These are phyloP conservation scores for Fraxinus nigra DNA, from an alignment of 305 asterid species.

Conservation along the genomic window DNA sequence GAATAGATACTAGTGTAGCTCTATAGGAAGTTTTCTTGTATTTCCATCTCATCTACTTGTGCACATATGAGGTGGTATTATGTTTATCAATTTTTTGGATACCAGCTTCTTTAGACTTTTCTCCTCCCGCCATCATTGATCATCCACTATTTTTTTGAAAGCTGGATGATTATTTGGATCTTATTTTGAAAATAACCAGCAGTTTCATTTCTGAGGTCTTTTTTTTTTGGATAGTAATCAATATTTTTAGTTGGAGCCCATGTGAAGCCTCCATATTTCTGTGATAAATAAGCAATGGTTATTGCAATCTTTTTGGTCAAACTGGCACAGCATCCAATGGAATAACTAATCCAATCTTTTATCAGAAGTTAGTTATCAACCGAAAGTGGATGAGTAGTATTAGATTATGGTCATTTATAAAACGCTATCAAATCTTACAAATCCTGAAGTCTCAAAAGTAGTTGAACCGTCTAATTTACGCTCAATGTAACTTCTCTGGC, in stretches of 20 bases:
- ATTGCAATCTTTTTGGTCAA: background rate
- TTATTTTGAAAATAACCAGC: background rate
- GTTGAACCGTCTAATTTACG: background rate
- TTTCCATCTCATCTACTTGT: background rate
- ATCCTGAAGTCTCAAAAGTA: background rate
- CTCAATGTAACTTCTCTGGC: background rate
- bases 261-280: background rate
- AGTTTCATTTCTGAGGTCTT: background rate
- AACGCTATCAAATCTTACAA: background rate
- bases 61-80: constrained; percentile 22
- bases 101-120: constrained; percentile 24
- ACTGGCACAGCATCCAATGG: background rate
- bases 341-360: constrained; percentile 1
- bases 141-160: constrained; percentile 10
- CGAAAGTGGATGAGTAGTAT: background rate
- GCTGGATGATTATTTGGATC: constrained; percentile 5
- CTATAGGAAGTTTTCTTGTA: background rate
- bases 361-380: background rate
- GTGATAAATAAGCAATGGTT: background rate
- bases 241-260: background rate
- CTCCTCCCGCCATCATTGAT: constrained; percentile 20
- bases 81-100: constrained; percentile 9
- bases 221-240: background rate
- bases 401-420: background rate
- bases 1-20: background rate